These are phyloP conservation scores for Cardamine resedifolia DNA, from an alignment of 345 rosid species.

Conservation along the genomic window DNA sequence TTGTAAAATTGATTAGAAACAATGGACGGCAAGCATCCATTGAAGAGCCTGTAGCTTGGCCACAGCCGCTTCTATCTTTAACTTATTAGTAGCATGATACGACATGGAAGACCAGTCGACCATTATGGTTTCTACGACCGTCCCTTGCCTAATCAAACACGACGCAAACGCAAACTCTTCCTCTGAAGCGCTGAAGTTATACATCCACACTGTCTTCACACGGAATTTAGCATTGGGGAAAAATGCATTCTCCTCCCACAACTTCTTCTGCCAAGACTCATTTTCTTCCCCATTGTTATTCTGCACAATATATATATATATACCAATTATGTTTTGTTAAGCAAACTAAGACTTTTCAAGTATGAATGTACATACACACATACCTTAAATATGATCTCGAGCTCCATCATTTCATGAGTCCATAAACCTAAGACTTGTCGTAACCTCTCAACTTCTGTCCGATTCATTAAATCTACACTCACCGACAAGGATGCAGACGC, in stretches of 20 bases:
- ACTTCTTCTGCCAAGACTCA: neutral
- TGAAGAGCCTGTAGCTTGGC: neutral
- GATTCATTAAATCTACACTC: slow-evolving; percentile 16
- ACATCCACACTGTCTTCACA: neutral
- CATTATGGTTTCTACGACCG: neutral
- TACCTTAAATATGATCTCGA: slow-evolving; percentile 19
- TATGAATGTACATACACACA: neutral
- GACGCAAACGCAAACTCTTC: slow-evolving; percentile 9
- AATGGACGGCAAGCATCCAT: neutral
- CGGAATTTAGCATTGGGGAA: neutral
- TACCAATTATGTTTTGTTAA: neutral
- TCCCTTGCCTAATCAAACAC: neutral
- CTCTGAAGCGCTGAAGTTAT: neutral
- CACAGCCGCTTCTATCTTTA: slow-evolving; percentile 2
- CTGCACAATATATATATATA: no score
- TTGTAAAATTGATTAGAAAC: neutral
- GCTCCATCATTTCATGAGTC: neutral
- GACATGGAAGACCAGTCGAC: slow-evolving; percentile 40
- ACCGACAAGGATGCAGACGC: neutral
- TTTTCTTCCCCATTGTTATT: neutral
- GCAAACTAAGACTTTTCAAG: neutral
- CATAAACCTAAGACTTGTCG: neutral
- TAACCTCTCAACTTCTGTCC: slow-evolving; percentile 15
- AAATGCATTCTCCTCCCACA: neutral
- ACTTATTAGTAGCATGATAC: slow-evolving; percentile 36